Conservation (phyloP, 192 early-diverging fungal species). For the Powellomyces hirtus region DNA sequence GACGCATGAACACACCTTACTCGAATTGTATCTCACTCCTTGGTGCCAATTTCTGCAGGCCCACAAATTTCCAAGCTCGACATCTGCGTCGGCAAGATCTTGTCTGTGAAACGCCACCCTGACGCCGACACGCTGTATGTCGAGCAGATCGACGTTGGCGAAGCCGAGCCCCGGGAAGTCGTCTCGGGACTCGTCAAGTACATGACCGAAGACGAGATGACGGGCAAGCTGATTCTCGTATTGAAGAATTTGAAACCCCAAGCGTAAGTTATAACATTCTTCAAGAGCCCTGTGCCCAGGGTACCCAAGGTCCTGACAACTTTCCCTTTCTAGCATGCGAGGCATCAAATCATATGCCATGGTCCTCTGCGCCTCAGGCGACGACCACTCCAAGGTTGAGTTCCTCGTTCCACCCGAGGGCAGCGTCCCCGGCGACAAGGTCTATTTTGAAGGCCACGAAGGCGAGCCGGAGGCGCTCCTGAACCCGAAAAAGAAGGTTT, state of each 20-base stretch:
- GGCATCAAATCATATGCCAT: conserved; percentile 94
- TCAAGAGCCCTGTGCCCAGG: too few species aligned
- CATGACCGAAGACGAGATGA: conserved; percentile 87
- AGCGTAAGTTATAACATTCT: conserved; percentile 40
- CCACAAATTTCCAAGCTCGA: conserved; percentile 77
- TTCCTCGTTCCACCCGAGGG: conserved; percentile 85
- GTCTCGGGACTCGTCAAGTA: conserved; percentile 92
- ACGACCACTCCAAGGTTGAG: conserved; percentile 85
- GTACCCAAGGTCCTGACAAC: too few species aligned
- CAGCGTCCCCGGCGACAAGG: conserved; percentile 82
- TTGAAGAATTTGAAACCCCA: conserved; percentile 96
- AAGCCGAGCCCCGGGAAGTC: conserved; percentile 78
- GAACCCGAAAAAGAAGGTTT: conserved; percentile 99
- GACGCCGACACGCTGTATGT: conserved; percentile 96
- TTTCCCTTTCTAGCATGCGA: conserved; percentile 65
- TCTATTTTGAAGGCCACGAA: conserved; percentile 89
- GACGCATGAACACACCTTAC: not conserved
- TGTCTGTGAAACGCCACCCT: conserved; percentile 82
- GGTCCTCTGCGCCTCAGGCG: conserved; percentile 88
- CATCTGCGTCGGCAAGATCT: conserved; percentile 88
- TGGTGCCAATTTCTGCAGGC: conserved; percentile 3
- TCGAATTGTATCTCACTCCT: too few species aligned
- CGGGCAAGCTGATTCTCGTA: conserved; percentile 46
- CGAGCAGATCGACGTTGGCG: conserved; percentile 90
- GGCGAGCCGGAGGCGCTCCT: conserved; percentile 83